Percentiles rank a stretch among this genome's conserved stretches.
Conservation (phyloP, 164 flowering plant genomes). For the Umbellularia californica region DNA sequence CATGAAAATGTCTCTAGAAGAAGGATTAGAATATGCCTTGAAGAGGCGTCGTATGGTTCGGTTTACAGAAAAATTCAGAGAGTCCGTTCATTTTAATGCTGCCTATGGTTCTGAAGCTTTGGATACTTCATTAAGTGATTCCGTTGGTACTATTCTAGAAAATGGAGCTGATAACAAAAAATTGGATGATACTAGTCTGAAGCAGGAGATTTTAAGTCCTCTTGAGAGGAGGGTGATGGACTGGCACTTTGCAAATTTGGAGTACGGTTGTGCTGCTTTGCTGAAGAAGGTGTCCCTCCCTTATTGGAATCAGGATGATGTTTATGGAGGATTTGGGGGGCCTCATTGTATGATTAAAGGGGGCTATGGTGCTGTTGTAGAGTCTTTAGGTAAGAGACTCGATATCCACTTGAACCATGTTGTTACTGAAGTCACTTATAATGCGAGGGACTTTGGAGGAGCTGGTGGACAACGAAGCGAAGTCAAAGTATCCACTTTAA, state of each 20-base stretch:
- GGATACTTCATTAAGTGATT: slow-evolving; percentile 19
- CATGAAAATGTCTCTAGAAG: slow-evolving; percentile 93
- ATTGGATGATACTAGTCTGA: slow-evolving; percentile 15
- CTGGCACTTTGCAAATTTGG: slow-evolving; percentile 97
- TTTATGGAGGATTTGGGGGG: slow-evolving; percentile 99
- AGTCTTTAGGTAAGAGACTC: slow-evolving; percentile 76
- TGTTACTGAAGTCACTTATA: slow-evolving; percentile 65
- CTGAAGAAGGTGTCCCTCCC: slow-evolving; percentile 97
- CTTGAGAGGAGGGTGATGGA: slow-evolving; percentile 98
- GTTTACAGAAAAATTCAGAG: not conserved
- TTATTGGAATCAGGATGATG: slow-evolving; percentile 98
- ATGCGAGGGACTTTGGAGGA: slow-evolving; percentile 18
- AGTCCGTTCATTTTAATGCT: not conserved
- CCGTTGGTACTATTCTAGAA: slow-evolving; percentile 18
- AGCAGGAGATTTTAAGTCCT: slow-evolving; percentile 63
- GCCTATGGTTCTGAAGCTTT: slow-evolving; percentile 6
- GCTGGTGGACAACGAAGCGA: slow-evolving; percentile 22
- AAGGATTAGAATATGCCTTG: slow-evolving; percentile 91
- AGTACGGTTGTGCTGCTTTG: slow-evolving; percentile 97
- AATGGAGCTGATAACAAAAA: slow-evolving; percentile 12
- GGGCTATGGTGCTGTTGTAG: slow-evolving; percentile 85
- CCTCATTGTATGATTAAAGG: slow-evolving; percentile 99
- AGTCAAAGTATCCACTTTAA: slow-evolving; percentile 71
- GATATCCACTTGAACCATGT: slow-evolving; percentile 63
- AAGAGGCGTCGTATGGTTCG: slow-evolving; percentile 45